phyloP scores from a whole-genome alignment of 345 rosid species.

The Ceriops decandra region DNA sequence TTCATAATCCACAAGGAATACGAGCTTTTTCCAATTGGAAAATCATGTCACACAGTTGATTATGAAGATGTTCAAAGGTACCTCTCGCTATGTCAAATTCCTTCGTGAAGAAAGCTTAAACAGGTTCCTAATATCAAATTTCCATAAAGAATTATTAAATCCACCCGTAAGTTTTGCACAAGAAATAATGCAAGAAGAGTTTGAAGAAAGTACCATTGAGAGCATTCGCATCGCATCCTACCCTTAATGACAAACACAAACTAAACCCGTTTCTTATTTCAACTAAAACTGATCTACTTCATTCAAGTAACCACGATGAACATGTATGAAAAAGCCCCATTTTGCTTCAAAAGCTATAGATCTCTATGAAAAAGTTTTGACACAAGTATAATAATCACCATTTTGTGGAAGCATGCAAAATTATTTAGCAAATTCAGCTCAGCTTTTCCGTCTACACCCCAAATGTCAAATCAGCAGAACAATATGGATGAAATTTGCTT shows the following conservation, averaged over 20 bases:
- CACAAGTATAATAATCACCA: no score
- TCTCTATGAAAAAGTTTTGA: no score
- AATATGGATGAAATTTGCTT: not conserved
- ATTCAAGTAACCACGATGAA: not conserved
- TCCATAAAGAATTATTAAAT: not conserved
- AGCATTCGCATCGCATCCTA: not conserved
- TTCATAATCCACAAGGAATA: not conserved
- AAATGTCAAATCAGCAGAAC: not conserved
- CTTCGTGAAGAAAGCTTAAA: not conserved
- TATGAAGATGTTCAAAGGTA: not conserved
- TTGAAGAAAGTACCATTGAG: not conserved
- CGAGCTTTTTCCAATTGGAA: not conserved
- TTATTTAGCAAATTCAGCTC: not conserved
- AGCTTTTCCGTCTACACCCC: not conserved
- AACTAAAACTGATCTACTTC: not conserved
- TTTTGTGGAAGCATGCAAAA: no score
- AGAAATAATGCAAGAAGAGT: not conserved
- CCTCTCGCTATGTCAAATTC: not conserved
- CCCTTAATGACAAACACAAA: not conserved
- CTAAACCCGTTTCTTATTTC: not conserved
- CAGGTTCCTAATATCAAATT: not conserved
- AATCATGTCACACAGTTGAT: not conserved
- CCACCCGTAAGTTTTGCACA: not conserved
- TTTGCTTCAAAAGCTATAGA: no score
- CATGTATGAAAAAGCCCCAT: not conserved